These are phyloP conservation scores for Pythium aristosporum DNA, from an alignment of 352 stramenopile species.

Conservation along the genomic window DNA sequence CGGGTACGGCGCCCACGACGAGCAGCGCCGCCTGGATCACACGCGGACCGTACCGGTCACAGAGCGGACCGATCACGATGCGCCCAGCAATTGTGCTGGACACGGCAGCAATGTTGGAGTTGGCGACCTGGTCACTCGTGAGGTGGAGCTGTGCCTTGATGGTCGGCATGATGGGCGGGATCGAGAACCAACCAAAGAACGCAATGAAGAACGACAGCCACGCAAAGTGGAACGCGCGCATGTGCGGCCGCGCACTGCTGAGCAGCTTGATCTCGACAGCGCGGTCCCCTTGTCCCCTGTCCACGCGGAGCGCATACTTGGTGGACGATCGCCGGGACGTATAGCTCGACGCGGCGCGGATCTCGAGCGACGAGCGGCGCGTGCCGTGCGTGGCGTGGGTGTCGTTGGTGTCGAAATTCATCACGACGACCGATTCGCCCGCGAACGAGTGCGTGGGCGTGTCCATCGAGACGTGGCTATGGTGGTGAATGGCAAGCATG, in stretches of 20 bases:
- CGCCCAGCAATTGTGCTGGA: constrained; percentile 89
- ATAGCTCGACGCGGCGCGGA: neutral
- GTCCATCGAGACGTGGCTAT: constrained; percentile 10
- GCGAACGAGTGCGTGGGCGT: constrained; percentile 8
- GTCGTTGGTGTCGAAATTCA: neutral
- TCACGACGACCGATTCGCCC: neutral
- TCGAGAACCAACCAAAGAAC: constrained; percentile 95
- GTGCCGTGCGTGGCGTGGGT: neutral
- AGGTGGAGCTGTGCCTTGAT: constrained; percentile 87
- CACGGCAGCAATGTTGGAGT: constrained; percentile 90
- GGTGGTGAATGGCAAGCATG: neutral
- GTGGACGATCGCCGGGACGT: neutral
- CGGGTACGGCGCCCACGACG: constrained; percentile 75
- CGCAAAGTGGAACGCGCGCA: constrained; percentile 92
- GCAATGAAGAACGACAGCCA: constrained; percentile 94
- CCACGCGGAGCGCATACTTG: constrained; percentile 19
- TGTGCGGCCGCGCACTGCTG: constrained; percentile 82
- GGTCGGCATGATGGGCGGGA: constrained; percentile 91
- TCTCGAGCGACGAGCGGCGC: constrained; percentile 13
- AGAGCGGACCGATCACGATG: constrained; percentile 88
- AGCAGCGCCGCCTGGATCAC: constrained; percentile 83
- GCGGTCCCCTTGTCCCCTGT: constrained; percentile 29
- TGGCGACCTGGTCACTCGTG: constrained; percentile 83
- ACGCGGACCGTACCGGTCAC: constrained; percentile 90
- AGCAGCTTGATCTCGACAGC: constrained; percentile 66